Base-by-base conservation (phyloP, 2,329 filamentous ascomycete genomes). In the Penicillium concentricum region DNA sequence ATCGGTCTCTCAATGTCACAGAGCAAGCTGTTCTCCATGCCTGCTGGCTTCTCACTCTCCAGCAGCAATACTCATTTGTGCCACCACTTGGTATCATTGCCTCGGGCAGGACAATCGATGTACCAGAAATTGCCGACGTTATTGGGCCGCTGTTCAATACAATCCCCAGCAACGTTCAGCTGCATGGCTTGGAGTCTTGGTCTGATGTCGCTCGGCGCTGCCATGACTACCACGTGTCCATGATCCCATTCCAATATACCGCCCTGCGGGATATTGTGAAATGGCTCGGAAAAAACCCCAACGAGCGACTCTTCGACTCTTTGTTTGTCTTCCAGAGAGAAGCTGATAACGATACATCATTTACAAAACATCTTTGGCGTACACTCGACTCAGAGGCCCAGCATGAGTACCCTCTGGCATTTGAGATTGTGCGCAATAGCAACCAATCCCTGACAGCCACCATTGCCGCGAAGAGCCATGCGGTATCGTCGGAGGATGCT, bases 111-210 rank as follows among this genome's bases (percentile, higher is more conserved):
- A 84, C 86, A 0, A 83, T 95, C 5, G 84, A 89, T 42, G 75
- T 91, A 13, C 81, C 65, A 30, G 79, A 79, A 2, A 82, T 87
- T 2, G 88, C 92, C 45, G 69, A 79, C 22, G 84, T 90, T 0
- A 82, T 94, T 41, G 93, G 92, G 0, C 92, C 93, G 0, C 76
- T 97, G 20, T 96, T 97, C 81, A 97, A 97, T 69, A 96, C 92
- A 0, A 78, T 97, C 1, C 91, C 92, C 0, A 91, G 89, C 69
- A 81, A 84, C 53, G 74, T 86, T 34, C 68, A 76, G 6, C 62
- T 82, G 15, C 59, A 74, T 7, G 61, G 71, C 0, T 67, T 72
- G 0, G 76, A 81, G 5, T 84, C 80, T 0, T 91, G 88, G 85
- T 69, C 75, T 0, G 79, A 83, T 0, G 72, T 91, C 1, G 78